phyloP scores from a whole-genome alignment of 805 yeast genomes.

The Candida argentea region DNA sequence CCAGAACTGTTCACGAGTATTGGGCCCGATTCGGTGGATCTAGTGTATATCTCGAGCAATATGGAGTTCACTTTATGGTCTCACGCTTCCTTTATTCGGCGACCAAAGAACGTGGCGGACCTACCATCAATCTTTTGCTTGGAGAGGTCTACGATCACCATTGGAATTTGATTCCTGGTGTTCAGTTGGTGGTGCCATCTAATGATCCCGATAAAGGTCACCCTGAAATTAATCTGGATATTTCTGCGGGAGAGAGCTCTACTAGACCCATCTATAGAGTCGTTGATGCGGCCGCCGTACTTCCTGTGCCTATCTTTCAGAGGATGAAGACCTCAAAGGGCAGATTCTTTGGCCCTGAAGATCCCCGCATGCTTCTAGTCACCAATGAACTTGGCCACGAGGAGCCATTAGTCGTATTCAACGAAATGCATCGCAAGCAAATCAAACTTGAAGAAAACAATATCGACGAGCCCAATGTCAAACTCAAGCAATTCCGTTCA shows the following conservation, averaged over 20 bases:
- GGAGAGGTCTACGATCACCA: slow-evolving; percentile 13
- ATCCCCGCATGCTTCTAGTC: slow-evolving; percentile 34
- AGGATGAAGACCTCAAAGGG: slow-evolving; percentile 1
- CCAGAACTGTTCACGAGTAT: slow-evolving; percentile 9
- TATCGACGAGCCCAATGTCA: slow-evolving; percentile 1
- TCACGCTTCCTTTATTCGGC: slow-evolving; percentile 21
- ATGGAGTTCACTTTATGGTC: slow-evolving; percentile 37
- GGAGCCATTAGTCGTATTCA: slow-evolving; percentile 40
- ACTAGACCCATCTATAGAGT: not conserved
- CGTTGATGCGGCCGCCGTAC: not conserved
- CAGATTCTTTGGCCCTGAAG: slow-evolving; percentile 37
- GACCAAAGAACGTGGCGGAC: slow-evolving; percentile 13
- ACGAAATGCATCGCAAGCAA: slow-evolving; percentile 16
- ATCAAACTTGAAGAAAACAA: slow-evolving; percentile 3
- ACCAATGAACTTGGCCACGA: slow-evolving; percentile 22
- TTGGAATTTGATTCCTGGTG: slow-evolving; percentile 15
- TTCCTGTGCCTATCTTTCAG: not conserved
- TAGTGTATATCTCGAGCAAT: slow-evolving; percentile 41
- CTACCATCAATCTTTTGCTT: slow-evolving; percentile 15
- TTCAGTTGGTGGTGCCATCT: slow-evolving; percentile 15
- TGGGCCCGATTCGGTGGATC: slow-evolving; percentile 44
- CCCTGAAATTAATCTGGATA: too few species aligned
- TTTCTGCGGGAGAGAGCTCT: not conserved
- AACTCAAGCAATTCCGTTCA: slow-evolving; percentile 10
- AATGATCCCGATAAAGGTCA: too few species aligned